Evolutionary conservation across 2,329 filamentous ascomycete genomes (phyloP).

Genomic region (Trichophyton benhamiae): DNA sequence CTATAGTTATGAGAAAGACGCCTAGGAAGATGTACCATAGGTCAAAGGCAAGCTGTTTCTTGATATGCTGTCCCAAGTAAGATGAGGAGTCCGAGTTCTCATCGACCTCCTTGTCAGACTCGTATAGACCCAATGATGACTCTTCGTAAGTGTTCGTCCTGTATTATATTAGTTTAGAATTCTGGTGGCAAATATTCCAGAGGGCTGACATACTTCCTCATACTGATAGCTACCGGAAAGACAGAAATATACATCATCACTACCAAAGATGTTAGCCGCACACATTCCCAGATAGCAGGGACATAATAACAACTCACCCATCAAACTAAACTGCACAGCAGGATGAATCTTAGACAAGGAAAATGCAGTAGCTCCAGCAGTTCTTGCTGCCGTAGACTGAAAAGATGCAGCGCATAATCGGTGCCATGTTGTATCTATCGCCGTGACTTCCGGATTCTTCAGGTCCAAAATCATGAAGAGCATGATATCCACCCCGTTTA

Average conservation of each 20-base stretch:
- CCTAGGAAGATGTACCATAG: conserved; percentile 53
- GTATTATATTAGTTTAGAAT: background rate
- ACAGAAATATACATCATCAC: conserved; percentile 99
- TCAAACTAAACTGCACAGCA: conserved; percentile 42
- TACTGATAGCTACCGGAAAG: conserved; percentile 86
- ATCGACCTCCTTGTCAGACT: conserved; percentile 16
- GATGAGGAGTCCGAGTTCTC: conserved; percentile 19
- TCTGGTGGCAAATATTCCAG: background rate
- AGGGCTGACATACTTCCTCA: conserved; percentile 42
- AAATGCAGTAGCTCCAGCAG: conserved; percentile 41
- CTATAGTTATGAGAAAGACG: conserved; percentile 37
- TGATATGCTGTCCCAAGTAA: conserved; percentile 45
- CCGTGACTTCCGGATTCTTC: conserved; percentile 38
- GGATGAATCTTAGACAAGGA: conserved; percentile 41
- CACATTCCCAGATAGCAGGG: background rate
- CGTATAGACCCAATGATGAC: conserved; percentile 47
- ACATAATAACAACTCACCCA: conserved; percentile 31
- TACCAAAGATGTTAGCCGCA: conserved; percentile 34
- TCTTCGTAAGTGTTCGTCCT: conserved; percentile 56
- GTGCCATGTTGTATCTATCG: conserved; percentile 10
- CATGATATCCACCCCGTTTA: conserved; percentile 46
- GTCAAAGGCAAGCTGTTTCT: conserved; percentile 53
- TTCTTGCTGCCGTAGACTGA: conserved; percentile 42
- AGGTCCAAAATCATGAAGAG: conserved; percentile 44
- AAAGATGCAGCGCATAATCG: conserved; percentile 34